Percentiles rank a stretch among this genome's conserved stretches.
Conservation (phyloP, 306 rosid genomes). For the Geum urbanum region DNA sequence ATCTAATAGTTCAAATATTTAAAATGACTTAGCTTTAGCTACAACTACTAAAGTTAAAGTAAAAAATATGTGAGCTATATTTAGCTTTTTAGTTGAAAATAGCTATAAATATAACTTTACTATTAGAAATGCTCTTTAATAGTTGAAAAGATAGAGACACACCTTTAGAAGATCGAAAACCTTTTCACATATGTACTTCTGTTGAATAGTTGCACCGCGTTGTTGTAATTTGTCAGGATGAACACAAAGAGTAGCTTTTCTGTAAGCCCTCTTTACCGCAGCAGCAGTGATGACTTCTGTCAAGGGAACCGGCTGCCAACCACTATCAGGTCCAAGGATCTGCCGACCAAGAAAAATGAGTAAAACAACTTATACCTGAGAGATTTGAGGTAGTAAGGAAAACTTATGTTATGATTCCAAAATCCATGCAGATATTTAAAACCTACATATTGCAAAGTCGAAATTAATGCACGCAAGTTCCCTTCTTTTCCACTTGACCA, state of each 20-base stretch:
- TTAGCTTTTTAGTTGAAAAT: too few relatives aligned
- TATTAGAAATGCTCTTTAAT: too few relatives aligned
- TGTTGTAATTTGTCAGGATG: conserved; percentile 98
- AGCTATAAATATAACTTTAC: too few relatives aligned
- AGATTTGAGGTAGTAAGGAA: background rate
- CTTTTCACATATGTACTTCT: conserved; percentile 86
- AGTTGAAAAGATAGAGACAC: background rate
- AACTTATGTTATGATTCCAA: background rate
- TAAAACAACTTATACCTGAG: background rate
- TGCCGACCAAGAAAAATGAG: conserved; percentile 25
- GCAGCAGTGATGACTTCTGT: conserved; percentile 90
- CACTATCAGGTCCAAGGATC: conserved; percentile 87
- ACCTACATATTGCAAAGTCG: conserved; percentile 97
- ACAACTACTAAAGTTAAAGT: too few relatives aligned
- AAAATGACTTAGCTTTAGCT: too few relatives aligned
- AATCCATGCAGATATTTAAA: conserved; percentile 20
- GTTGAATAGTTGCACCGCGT: conserved; percentile 84
- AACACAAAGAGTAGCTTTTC: conserved; percentile 93
- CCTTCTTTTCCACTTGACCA: conserved; percentile 99
- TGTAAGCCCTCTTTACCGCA: conserved; percentile 89
- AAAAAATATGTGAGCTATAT: too few relatives aligned
- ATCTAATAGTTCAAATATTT: too few relatives aligned
- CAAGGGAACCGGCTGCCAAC: conserved; percentile 90
- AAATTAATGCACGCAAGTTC: conserved; percentile 91
- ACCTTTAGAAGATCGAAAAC: conserved; percentile 97